Base-by-base conservation (phyloP, 371 early-diverging fungal genomes). In the Rhizomucor miehei region DNA sequence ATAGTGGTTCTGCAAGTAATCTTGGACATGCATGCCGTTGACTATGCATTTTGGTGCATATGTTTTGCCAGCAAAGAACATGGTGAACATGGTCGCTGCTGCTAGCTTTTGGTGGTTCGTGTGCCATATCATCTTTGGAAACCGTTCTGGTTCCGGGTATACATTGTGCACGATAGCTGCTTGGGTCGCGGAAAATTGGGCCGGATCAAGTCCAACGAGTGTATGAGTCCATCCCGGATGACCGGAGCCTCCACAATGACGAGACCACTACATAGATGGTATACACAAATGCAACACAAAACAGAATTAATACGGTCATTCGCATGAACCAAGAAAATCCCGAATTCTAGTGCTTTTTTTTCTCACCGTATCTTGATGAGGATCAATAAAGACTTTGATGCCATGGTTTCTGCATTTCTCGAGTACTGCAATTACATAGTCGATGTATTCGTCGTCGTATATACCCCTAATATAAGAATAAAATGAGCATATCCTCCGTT, bases 171-270 rank as follows among this genome's bases (percentile, higher is more conserved):
- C 81, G 49, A 89, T 59, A 0, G 93, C 92, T 21, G 92, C 89
- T 13, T 76, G 82, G 0, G 89, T 85, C 9, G 63, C 73, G 19
- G 76, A 60, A 40, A 93, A 90, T 39, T 79, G 54, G 3, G 57
- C 49, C 13, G 87, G 73, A 48, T 91, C 82, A 12, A 93, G 62
- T 6, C 92, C 92, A 17, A 79, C 92, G 11, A 89, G 69, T 35
- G 80, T 65, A 48, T 89, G 69, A 11, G 92, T 91, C 94, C 94
- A 93, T 6, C 88, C 81, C 14, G 95, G 95, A 24, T 91, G 91
- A 2, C 95, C 95, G 13, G 85, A 85, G 6, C 92, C 94, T 10
- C 94, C 94, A 41, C 82, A 79, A 44, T 84, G 81, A 25, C 90
- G 71, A 50, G 88, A 84, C 89, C 90, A 90, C 85, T 82, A n/a